Evolutionary conservation across 192 early-diverging fungal genomes (phyloP), one percentile per base, ranked within the genome.

Genomic region (Umbelopsis vinacea): DNA sequence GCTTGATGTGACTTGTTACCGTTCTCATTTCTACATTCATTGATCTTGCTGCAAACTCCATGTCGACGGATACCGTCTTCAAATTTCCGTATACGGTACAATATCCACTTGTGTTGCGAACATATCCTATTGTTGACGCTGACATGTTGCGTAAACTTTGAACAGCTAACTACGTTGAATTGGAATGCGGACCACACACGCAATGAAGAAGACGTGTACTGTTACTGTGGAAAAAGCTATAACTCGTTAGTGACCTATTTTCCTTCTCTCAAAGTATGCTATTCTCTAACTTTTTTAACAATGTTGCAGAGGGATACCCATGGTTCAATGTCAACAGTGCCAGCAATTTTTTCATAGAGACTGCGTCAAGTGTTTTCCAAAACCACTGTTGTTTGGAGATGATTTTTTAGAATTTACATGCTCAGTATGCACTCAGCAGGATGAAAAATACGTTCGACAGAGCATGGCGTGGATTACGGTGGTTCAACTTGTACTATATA

Each of bases 191-290:
- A 79, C 37, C 90, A 87, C 55, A 67, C 54, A 22, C 82, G 71
- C 21, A 93, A 93, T 80, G 82, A 78, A 52, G 83, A 95, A 71
- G 86, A 85, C 24, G 74, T 79, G 12, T 95, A 95, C 74, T 95
- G 94, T 76, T 95, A 95, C 70, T 95, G 94, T 47, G 94, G 92
- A 15, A 79, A 85, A 75, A 85, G 86, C 71, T 84, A 89, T 76
- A 71, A 76, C 66, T 60, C 76, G 85, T 85, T 80, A 74, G 82
- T 75, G 23, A 71, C 76, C 7, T 14, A 66, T 7, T 3, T 8
- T 37, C 3, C 0, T 15, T 33, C 35, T 6, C 35, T 6, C 26
- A 23, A 15, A 47, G 22, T 33, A 12, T 12, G 40, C 35, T 55
- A 29, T 3, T 29, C 47, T 45, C 50, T 38, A 10, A 11, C 67